Evolutionary conservation across 805 yeast species (phyloP).

Genomic region (Candida michaelii): DNA sequence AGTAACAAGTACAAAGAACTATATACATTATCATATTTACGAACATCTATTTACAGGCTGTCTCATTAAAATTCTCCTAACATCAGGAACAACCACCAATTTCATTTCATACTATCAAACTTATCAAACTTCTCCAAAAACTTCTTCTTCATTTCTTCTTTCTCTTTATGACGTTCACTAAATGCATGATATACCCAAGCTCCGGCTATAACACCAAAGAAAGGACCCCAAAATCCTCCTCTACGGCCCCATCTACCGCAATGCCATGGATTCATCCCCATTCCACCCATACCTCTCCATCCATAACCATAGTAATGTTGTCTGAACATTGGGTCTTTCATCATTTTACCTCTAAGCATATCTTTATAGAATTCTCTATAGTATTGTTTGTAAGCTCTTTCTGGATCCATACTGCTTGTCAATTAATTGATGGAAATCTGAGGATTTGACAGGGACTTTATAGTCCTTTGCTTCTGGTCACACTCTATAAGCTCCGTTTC

Average conservation of each 20-base stretch:
- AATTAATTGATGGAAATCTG: too few relatives aligned
- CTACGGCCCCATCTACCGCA: neutral
- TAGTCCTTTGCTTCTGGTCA: neutral
- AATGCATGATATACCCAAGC: conserved; percentile 3
- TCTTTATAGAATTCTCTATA: conserved; percentile 3
- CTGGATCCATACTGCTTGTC: conserved; percentile 4
- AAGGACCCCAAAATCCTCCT: conserved; percentile 6
- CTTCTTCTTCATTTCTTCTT: neutral
- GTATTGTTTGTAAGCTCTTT: conserved; percentile 2
- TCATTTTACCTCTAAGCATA: conserved; percentile 1
- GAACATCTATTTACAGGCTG: too few relatives aligned
- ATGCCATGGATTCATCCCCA: neutral
- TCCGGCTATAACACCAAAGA: conserved; percentile 7
- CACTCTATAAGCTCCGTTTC: neutral
- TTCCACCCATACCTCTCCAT: neutral
- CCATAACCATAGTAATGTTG: neutral
- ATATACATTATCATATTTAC: too few relatives aligned
- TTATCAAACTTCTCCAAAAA: neutral
- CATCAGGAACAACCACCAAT: too few relatives aligned
- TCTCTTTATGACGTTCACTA: neutral
- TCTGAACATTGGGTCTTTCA: conserved; percentile 1
- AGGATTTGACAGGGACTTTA: neutral
- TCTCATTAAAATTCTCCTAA: too few relatives aligned
- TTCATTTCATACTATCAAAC: too few relatives aligned
- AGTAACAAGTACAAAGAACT: too few relatives aligned